phyloP scores from a whole-genome alignment of 2,329 filamentous ascomycete species.

The Sporothrix brasiliensis region DNA sequence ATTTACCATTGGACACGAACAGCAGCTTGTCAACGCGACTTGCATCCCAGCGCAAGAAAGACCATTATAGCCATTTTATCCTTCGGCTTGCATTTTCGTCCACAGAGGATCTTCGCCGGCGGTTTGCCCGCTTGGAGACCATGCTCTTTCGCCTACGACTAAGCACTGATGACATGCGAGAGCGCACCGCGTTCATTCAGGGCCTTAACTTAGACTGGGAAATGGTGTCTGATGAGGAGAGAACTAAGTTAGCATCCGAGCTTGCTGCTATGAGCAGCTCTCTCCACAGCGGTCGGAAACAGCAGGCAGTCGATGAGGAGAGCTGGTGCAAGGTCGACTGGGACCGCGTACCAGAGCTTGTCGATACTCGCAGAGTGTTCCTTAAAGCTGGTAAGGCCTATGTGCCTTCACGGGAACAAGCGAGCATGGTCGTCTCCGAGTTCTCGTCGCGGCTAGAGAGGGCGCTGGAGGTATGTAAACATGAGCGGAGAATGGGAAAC shows the following conservation, averaged over 20 bases:
- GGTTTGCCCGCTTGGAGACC: conserved; percentile 84
- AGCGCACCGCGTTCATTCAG: conserved; percentile 75
- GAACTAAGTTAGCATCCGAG: conserved; percentile 61
- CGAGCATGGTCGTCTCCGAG: conserved; percentile 85
- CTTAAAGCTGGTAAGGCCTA: conserved; percentile 83
- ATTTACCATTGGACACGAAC: conserved; percentile 77
- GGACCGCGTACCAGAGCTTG: conserved; percentile 86
- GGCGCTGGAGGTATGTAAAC: conserved; percentile 70
- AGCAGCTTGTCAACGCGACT: conserved; percentile 64
- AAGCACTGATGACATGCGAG: conserved; percentile 71
- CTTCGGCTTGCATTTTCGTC: conserved; percentile 88
- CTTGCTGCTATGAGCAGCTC: conserved; percentile 57
- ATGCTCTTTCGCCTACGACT: conserved; percentile 86
- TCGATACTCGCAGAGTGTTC: conserved; percentile 77
- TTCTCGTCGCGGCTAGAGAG: conserved; percentile 79
- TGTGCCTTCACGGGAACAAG: conserved; percentile 83
- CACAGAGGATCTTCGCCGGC: conserved; percentile 84
- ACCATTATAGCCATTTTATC: conserved; percentile 98
- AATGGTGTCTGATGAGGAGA: conserved; percentile 77
- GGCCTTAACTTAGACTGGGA: conserved; percentile 83
- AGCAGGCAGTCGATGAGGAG: conserved; percentile 67
- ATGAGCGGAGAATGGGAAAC: too few species aligned
- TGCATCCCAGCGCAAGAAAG: conserved; percentile 78
- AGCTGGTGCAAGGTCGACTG: conserved; percentile 97
- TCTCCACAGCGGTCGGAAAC: conserved; percentile 44